Evolutionary conservation across 148 eudicot genomes (phyloP).

Genomic region (Fallopia convolvulus): DNA sequence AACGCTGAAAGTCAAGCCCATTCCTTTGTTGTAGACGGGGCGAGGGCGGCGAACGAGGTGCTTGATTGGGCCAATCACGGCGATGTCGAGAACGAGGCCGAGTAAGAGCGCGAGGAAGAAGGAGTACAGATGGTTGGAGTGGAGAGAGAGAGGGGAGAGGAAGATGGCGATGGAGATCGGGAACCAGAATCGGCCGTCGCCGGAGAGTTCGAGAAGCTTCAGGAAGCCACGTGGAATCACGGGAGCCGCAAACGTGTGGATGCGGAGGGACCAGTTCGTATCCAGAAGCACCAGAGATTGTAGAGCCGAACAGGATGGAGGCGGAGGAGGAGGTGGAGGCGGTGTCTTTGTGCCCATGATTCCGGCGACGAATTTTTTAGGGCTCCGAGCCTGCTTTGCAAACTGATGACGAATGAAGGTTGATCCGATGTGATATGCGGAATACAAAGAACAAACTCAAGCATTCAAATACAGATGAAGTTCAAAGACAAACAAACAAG

Average conservation of each 20-base stretch:
- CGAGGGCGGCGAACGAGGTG: conserved; percentile 65
- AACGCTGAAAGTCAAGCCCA: conserved; percentile 53
- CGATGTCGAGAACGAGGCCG: conserved; percentile 47
- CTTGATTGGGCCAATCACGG: conserved; percentile 53
- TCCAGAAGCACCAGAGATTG: conserved; percentile 33
- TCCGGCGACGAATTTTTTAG: neutral
- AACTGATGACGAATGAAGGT: neutral
- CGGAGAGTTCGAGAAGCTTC: conserved; percentile 65
- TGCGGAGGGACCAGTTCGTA: conserved; percentile 34
- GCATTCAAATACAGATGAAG: no score
- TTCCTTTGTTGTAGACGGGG: conserved; percentile 55
- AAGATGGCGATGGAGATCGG: conserved; percentile 53
- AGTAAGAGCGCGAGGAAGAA: conserved; percentile 36
- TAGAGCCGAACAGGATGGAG: conserved; percentile 29
- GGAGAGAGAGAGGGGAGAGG: conserved; percentile 22
- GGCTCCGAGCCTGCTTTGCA: neutral
- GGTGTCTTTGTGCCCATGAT: conserved; percentile 15
- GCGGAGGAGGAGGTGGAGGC: conserved; percentile 18
- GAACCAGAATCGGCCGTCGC: conserved; percentile 84
- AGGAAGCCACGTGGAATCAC: conserved; percentile 50
- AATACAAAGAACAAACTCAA: no score
- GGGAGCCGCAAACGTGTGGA: conserved; percentile 42
- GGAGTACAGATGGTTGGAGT: conserved; percentile 19
- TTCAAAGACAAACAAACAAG: no score
- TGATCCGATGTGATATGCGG: no score